Conservation (phyloP, 2,329 filamentous ascomycete species). For the Dothistroma septosporum region DNA sequence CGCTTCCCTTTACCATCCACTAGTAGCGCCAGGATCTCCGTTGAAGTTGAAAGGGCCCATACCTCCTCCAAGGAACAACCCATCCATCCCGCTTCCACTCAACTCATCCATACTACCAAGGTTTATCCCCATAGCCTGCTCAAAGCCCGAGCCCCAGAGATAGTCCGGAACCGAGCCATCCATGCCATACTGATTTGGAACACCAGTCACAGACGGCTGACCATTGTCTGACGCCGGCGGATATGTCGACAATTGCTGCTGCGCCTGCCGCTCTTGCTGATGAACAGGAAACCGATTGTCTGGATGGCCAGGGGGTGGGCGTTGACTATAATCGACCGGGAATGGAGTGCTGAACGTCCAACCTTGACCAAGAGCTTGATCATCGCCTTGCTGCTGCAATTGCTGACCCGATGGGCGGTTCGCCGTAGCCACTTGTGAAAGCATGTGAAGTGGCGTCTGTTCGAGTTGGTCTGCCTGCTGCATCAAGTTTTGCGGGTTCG, state of each 20-base stretch:
- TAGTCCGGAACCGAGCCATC: conserved; percentile 20
- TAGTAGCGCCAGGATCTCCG: conserved; percentile 12
- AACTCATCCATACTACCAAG: conserved; percentile 32
- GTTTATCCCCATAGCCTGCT: conserved; percentile 37
- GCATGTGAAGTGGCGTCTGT: conserved; percentile 20
- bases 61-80: conserved; percentile 31
- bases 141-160: conserved; percentile 34
- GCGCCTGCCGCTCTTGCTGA: conserved; percentile 5
- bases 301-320: conserved; percentile 16
- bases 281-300: conserved; percentile 16
- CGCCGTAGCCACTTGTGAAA: conserved; percentile 26
- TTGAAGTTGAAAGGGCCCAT: conserved; percentile 28
- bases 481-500: conserved; percentile 5
- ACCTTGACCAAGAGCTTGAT: neutral
- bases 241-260: conserved; percentile 10
- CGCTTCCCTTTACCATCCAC: neutral
- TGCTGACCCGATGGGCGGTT: conserved; percentile 14
- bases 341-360: conserved; percentile 26
- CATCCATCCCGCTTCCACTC: conserved; percentile 31
- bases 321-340: conserved; percentile 19
- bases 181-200: conserved; percentile 6
- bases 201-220: neutral
- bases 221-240: conserved; percentile 6
- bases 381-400: conserved; percentile 13
- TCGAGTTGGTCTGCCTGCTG: conserved; percentile 6